A percentile compares a stretch with the other conserved stretches of the same genome.
Evolutionary conservation across 225 moss, liverwort and hornwort species (phyloP).

Genomic region (Lunularia cruciata): DNA sequence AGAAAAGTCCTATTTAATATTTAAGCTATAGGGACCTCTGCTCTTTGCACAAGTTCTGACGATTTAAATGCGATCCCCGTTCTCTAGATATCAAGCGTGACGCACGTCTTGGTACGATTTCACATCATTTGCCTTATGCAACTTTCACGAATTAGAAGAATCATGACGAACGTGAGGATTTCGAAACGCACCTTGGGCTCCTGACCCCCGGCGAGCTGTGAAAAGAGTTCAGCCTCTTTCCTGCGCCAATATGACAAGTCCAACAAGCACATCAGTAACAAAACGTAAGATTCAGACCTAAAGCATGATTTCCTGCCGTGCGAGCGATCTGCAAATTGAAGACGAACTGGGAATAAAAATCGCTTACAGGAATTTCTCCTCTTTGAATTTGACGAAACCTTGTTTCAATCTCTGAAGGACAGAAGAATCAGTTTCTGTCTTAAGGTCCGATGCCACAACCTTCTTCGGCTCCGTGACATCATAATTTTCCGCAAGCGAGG

Average conservation of each 20-base stretch:
- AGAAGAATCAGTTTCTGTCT: constrained; percentile 5
- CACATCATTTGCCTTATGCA: no score
- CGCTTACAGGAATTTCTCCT: constrained; percentile 42
- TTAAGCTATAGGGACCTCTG: no score
- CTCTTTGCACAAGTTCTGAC: no score
- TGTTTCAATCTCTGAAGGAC: constrained; percentile 43
- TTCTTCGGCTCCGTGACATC: constrained; percentile 37
- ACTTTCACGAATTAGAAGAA: no score
- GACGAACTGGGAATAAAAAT: not conserved
- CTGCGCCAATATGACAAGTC: constrained; percentile 40
- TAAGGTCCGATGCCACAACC: constrained; percentile 2
- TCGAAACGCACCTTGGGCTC: constrained; percentile 62
- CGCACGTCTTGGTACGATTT: no score
- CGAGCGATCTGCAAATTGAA: not conserved
- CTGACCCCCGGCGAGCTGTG: constrained; percentile 66
- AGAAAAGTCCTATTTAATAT: no score
- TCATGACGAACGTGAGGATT: no score
- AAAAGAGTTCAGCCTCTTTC: constrained; percentile 67
- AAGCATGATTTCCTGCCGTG: not conserved
- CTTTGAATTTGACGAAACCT: constrained; percentile 46
- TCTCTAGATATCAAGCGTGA: no score
- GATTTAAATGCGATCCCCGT: no score
- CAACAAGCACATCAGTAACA: not conserved
- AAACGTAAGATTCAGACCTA: not conserved
- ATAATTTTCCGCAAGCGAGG: constrained; percentile 16